A percentile compares a stretch with the other conserved stretches of the same genome.
Conservation (phyloP, 768 basidiomycete genomes). For the Amanita phalloides region DNA sequence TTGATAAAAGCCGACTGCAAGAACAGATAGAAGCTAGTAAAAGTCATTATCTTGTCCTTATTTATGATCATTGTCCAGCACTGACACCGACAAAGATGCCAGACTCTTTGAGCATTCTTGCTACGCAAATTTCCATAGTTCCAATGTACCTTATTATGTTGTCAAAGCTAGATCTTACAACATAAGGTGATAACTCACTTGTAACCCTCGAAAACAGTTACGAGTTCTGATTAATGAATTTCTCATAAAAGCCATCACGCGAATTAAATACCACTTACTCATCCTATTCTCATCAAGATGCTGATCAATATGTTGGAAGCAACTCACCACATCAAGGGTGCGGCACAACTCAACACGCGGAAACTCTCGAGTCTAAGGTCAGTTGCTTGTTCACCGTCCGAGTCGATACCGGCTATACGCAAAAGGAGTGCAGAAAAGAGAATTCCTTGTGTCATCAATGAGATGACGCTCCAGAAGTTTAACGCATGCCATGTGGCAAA, state of each 20-base stretch:
- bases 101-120: conserved; percentile 89
- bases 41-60: conserved; percentile 1
- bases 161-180: not conserved
- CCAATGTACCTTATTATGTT: conserved; percentile 57
- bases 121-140: conserved; percentile 89
- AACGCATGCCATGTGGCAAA: conserved; percentile 78
- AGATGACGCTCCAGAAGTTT: conserved; percentile 67
- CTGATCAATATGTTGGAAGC: not conserved
- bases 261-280: conserved; percentile 41
- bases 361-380: conserved; percentile 59
- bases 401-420: conserved; percentile 48
- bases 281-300: conserved; percentile 39
- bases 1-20: conserved; percentile 79
- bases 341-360: conserved; percentile 79
- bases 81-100: conserved; percentile 83
- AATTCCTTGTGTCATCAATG: conserved; percentile 62
- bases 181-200: conserved; percentile 34
- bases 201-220: conserved; percentile 75
- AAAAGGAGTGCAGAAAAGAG: conserved; percentile 66
- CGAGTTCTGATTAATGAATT: conserved; percentile 37
- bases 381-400: conserved; percentile 22
- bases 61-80: conserved; percentile 14
- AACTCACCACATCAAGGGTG: conserved; percentile 78
- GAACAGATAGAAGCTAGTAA: conserved; percentile 62
- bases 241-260: not conserved